These are phyloP conservation scores for Corylus heterophylla DNA, from an alignment of 306 rosid genomes.

Conservation along the genomic window DNA sequence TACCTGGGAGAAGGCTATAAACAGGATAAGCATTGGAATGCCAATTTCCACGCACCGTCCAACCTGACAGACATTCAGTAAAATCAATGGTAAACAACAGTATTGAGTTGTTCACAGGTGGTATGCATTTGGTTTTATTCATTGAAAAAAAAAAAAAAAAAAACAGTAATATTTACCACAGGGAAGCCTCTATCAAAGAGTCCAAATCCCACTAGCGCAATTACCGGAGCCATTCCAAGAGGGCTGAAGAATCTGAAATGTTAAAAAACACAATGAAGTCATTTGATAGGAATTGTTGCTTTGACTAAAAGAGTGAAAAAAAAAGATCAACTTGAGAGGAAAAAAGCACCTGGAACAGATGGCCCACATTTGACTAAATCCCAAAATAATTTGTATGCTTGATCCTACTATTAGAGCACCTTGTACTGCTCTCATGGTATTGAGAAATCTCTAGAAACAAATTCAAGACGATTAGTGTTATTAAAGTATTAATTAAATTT, in stretches of 20 bases:
- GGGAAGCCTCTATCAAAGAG: slow-evolving; percentile 98
- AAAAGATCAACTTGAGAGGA: background rate
- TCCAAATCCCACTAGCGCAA: slow-evolving; percentile 92
- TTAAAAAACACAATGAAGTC: background rate
- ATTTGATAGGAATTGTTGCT: slow-evolving; percentile 10
- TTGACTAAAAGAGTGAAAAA: background rate
- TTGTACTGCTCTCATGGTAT: slow-evolving; percentile 94
- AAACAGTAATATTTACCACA: slow-evolving; percentile 45
- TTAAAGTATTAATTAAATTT: no score
- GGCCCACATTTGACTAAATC: slow-evolving; percentile 97
- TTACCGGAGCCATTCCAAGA: slow-evolving; percentile 98
- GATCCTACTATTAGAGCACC: slow-evolving; percentile 90
- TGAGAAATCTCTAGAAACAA: slow-evolving; percentile 73
- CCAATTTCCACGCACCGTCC: slow-evolving; percentile 97
- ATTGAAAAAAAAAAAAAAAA: slow-evolving; percentile 4
- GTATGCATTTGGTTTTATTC: background rate
- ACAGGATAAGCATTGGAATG: slow-evolving; percentile 86
- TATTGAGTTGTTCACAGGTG: background rate
- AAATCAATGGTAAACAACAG: slow-evolving; percentile 7
- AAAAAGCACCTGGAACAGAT: slow-evolving; percentile 82
- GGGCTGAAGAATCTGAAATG: slow-evolving; percentile 91
- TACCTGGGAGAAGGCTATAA: slow-evolving; percentile 87
- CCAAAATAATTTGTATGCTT: slow-evolving; percentile 90
- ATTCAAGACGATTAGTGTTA: slow-evolving; percentile 19
- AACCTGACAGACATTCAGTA: slow-evolving; percentile 52